Percentiles rank a stretch among this genome's conserved stretches.
phyloP scores from a whole-genome alignment of 441 rosid species.

The Corymbia citriodora region DNA sequence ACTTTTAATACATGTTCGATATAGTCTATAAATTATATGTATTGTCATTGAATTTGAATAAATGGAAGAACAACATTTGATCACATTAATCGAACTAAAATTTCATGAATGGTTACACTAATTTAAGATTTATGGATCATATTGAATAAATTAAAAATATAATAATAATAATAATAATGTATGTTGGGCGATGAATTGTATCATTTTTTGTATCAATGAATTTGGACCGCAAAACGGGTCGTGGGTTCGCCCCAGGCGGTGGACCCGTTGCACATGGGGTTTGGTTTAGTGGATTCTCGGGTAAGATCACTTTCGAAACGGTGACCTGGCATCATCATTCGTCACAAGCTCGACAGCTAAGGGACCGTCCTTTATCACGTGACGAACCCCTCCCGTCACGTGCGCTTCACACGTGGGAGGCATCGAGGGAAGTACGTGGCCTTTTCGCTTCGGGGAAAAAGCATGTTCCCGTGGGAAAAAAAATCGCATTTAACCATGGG shows the following conservation, averaged over 20 bases:
- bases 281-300: not conserved
- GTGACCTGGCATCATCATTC: not conserved
- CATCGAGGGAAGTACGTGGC: not conserved
- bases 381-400: not conserved
- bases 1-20: accelerated
- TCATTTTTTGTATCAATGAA: not conserved
- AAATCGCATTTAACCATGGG: not conserved
- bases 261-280: not conserved
- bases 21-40: accelerated
- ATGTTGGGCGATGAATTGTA: not conserved
- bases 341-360: not conserved
- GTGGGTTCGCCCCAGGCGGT: not conserved
- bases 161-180: accelerated
- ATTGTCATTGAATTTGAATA: accelerated
- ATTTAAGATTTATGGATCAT: accelerated
- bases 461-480: not conserved
- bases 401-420: not conserved
- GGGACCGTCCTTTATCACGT: not conserved
- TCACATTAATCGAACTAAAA: too few relatives aligned
- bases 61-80: not conserved
- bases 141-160: accelerated
- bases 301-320: not conserved
- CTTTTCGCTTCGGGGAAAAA: not conserved
- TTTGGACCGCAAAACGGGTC: not conserved
- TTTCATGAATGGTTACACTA: too few relatives aligned